Conservation (phyloP, 2,329 filamentous ascomycete species). For the Fusarium duplospermum region DNA sequence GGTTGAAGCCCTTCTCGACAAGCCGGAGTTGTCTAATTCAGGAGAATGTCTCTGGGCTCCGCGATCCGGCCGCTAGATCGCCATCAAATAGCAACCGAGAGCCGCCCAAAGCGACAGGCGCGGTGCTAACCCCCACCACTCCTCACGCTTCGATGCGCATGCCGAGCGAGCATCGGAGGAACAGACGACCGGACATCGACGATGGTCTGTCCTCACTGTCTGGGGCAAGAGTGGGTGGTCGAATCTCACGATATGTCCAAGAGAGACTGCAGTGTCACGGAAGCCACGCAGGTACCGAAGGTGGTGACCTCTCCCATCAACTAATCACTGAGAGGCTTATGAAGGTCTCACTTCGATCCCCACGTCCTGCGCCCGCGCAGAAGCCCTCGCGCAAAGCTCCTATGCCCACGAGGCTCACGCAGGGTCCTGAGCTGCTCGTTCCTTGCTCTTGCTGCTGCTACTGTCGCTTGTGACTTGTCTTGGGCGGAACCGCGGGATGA, state of each 20-base stretch:
- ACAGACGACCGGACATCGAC: conserved; percentile 11
- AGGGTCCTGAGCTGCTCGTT: conserved; percentile 38
- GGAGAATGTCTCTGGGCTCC: conserved; percentile 14
- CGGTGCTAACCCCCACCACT: conserved; percentile 11
- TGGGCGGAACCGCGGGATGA: conserved; percentile 29
- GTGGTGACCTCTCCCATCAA: conserved; percentile 13
- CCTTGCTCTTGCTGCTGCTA: conserved; percentile 34
- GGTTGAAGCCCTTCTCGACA: conserved; percentile 3
- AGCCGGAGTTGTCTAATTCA: background rate
- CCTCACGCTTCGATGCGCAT: conserved; percentile 8
- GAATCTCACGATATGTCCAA: conserved; percentile 6
- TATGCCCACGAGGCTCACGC: conserved; percentile 40
- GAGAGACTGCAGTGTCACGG: conserved; percentile 36
- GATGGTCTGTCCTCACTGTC: conserved; percentile 8
- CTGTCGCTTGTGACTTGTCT: conserved; percentile 31
- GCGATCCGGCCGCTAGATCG: conserved; percentile 15
- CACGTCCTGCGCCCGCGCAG: conserved; percentile 22
- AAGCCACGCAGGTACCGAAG: conserved; percentile 44
- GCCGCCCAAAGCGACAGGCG: conserved; percentile 43
- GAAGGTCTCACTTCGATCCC: conserved; percentile 25
- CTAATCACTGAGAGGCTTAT: background rate
- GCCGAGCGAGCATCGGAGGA: conserved; percentile 27
- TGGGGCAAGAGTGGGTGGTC: background rate
- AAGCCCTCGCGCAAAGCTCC: conserved; percentile 19
- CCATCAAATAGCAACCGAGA: conserved; percentile 18